phyloP scores from a whole-genome alignment of 2,329 filamentous ascomycete genomes.

The Pseudopyricularia cyperi region DNA sequence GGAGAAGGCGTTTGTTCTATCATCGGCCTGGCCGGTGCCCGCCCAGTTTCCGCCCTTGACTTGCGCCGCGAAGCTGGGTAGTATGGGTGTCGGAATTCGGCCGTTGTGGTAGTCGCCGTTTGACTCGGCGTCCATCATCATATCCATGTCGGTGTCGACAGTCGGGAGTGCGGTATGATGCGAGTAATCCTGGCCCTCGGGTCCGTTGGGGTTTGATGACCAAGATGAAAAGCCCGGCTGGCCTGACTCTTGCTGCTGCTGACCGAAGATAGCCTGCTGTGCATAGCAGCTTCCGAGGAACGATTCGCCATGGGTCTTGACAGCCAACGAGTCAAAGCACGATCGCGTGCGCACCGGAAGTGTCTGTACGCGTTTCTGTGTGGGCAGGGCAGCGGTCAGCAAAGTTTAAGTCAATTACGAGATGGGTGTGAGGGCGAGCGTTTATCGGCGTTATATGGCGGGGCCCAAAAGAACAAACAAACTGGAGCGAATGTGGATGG shows the following conservation, averaged over 20 bases:
- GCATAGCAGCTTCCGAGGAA: neutral
- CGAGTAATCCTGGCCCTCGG: neutral
- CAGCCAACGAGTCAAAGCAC: constrained; percentile 6
- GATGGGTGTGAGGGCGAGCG: neutral
- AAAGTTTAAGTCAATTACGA: neutral
- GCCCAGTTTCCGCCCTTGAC: constrained; percentile 38
- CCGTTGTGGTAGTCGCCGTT: constrained; percentile 21
- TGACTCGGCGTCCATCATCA: constrained; percentile 28
- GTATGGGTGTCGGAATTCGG: constrained; percentile 47
- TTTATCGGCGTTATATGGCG: neutral
- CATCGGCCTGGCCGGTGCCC: constrained; percentile 15
- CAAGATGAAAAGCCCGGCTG: neutral
- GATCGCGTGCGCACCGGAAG: constrained; percentile 27
- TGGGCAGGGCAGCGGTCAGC: neutral
- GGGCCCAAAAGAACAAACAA: neutral
- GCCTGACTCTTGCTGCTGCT: constrained; percentile 3
- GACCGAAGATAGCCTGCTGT: neutral
- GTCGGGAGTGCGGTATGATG: neutral
- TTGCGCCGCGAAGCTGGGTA: constrained; percentile 42
- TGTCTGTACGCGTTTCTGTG: constrained; percentile 40
- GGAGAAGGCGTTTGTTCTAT: neutral
- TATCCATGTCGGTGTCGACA: constrained; percentile 34
- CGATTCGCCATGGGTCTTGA: constrained; percentile 16
- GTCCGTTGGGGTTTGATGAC: neutral
- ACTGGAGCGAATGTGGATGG: neutral